phyloP scores from a whole-genome alignment of 495 filamentous ascomycete species.

The Trichocladium antarcticum region DNA sequence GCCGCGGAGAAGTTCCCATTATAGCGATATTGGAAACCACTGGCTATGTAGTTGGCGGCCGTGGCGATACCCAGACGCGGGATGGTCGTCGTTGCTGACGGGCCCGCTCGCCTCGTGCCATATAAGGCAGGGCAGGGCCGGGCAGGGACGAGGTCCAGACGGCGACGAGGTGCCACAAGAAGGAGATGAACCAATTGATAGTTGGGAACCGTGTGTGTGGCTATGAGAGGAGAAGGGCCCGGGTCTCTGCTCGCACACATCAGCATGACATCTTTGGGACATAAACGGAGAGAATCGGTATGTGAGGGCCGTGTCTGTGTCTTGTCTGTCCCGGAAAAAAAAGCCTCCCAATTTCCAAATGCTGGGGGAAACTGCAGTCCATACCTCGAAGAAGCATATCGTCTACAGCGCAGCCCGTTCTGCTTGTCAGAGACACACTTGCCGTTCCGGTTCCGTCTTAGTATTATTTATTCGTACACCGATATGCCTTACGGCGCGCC shows the following conservation, averaged over 20 bases:
- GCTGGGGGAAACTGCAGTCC: neutral
- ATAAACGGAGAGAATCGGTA: neutral
- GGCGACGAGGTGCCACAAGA: constrained; percentile 5
- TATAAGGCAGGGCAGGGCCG: neutral
- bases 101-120: constrained; percentile 17
- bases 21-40: constrained; percentile 8
- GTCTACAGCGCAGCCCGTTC: neutral
- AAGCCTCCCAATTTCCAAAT: constrained; percentile 1
- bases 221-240: constrained; percentile 8
- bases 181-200: constrained; percentile 1
- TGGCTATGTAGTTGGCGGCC: neutral
- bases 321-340: neutral
- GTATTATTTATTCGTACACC: neutral
- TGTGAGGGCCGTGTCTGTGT: constrained; percentile 1
- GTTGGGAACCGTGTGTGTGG: neutral
- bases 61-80: constrained; percentile 6
- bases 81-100: constrained; percentile 15
- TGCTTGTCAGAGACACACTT: neutral
- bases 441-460: neutral
- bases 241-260: constrained; percentile 12
- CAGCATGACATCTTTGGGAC: constrained; percentile 6
- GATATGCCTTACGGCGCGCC: too few relatives aligned
- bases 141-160: neutral
- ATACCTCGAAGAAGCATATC: constrained; percentile 17
- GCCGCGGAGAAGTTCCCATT: constrained; percentile 20